These are phyloP conservation scores for Telfairia occidentalis DNA, from an alignment of 331 rosid species.

Conservation along the genomic window DNA sequence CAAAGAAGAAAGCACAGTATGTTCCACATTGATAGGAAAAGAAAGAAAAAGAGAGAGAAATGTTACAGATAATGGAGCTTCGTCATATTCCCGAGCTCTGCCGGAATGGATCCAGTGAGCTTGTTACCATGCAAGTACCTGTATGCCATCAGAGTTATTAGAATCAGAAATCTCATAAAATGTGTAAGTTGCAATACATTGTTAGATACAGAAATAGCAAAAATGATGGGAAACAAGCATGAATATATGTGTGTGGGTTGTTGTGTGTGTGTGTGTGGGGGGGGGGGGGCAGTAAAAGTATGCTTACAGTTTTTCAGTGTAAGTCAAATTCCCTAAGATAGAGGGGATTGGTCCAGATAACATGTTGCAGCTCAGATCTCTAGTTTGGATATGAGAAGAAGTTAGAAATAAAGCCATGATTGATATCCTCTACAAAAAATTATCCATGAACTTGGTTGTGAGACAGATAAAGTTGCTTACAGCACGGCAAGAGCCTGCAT, in stretches of 20 bases:
- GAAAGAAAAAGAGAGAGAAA: not conserved
- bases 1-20: not conserved
- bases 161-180: not conserved
- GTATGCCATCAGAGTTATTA: not conserved
- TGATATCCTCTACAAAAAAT: not conserved
- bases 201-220: not conserved
- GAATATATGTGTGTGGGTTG: too few relatives aligned
- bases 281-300: not conserved
- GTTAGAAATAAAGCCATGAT: not conserved
- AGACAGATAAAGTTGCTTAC: constrained; percentile 40
- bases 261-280: too few relatives aligned
- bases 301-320: constrained; percentile 86
- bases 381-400: constrained; percentile 18
- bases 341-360: constrained; percentile 74
- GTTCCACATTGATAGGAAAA: not conserved
- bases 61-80: constrained; percentile 84
- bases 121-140: constrained; percentile 96
- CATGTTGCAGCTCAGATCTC: constrained; percentile 83
- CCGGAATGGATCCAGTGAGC: constrained; percentile 75
- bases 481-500: constrained; percentile 99
- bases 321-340: constrained; percentile 78
- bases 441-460: not conserved
- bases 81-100: constrained; percentile 88
- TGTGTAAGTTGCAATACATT: not conserved
- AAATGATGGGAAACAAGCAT: not conserved